Evolutionary conservation across 345 rosid species (phyloP).

Genomic region (Corchorus olitorius): DNA sequence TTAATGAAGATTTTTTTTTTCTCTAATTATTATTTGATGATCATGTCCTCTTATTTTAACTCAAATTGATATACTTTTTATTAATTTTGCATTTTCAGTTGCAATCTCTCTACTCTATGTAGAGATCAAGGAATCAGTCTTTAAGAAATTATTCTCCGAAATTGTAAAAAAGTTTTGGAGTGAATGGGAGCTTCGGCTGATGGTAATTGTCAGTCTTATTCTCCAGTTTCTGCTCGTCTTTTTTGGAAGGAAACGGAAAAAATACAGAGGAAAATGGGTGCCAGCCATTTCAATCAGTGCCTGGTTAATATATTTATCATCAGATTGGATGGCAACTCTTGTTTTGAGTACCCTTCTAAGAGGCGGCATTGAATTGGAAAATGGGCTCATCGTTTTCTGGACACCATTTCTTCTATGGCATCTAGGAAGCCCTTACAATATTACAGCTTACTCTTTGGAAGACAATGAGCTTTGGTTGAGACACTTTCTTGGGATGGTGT

Average conservation of each 20-base stretch:
- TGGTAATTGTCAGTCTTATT: constrained; percentile 24
- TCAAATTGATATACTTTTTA: too few species aligned
- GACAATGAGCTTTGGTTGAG: constrained; percentile 46
- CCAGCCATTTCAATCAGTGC: neutral
- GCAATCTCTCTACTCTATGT: neutral
- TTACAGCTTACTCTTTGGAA: constrained; percentile 34
- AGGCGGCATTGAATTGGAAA: neutral
- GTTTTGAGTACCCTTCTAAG: constrained; percentile 32
- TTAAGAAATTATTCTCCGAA: neutral
- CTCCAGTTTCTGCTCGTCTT: constrained; percentile 29
- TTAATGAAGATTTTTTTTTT: too few species aligned
- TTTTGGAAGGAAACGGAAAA: constrained; percentile 18
- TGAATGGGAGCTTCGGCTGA: constrained; percentile 30
- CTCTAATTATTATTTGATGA: too few species aligned
- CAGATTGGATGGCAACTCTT: constrained; percentile 33
- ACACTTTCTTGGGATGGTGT: constrained; percentile 21
- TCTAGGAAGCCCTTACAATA: constrained; percentile 32
- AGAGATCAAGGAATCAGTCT: neutral
- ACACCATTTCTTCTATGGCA: constrained; percentile 40
- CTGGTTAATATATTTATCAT: constrained; percentile 31
- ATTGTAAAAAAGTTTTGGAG: constrained; percentile 18
- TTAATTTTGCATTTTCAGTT: neutral
- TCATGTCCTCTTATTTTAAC: too few species aligned
- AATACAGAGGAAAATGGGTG: neutral
- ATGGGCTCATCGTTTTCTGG: constrained; percentile 20